Evolutionary conservation across 2,329 filamentous ascomycete species (phyloP), one percentile per base, ranked within the genome.

Genomic region (Penicillium sp.): DNA sequence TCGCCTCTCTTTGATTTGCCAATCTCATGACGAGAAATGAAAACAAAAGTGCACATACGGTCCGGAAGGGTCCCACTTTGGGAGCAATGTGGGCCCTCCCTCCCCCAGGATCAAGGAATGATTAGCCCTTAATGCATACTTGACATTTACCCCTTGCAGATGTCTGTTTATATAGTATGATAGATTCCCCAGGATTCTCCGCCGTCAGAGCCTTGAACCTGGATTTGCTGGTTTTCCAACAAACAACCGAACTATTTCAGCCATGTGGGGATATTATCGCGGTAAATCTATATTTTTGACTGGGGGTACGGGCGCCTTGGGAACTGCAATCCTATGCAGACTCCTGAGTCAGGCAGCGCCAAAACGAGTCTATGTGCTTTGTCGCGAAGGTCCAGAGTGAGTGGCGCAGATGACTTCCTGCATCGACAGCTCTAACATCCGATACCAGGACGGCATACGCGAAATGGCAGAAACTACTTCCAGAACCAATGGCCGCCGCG

Each of bases 221-320:
- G 4, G 10, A 4, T 13, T 14, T 14, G 39, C 19, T 7, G 19
- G 1, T 41, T 19, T 11, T 41, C n/a, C 6, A 41, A 11, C n/a
- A 41, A 22, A n/a, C n/a, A n/a, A n/a, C n/a, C n/a, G n/a, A n/a
- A n/a, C n/a, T n/a, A n/a, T n/a, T n/a, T n/a, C n/a, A n/a, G n/a
- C 27, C 8, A 63, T 65, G 61, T 65, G 63, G 63, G 48, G 57
- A 1, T 62, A 58, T 11, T 63, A 57, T 27, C 35, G 51, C 2
- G 47, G 43, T 8, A 59, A 61, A 22, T 19, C 47, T 2, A 27
- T 62, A 14, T 55, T 63, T 19, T 24, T 65, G 5, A 65, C 63
- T 1, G 63, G 63, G 16, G 56, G 47, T 13, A 60, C 61, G 1
- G 61, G 63, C 1, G 62, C 62, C 31, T 39, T 65, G 19, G 63